These are phyloP conservation scores for Capronia epimyces DNA, from an alignment of 2,329 filamentous ascomycete species.

Conservation along the genomic window DNA sequence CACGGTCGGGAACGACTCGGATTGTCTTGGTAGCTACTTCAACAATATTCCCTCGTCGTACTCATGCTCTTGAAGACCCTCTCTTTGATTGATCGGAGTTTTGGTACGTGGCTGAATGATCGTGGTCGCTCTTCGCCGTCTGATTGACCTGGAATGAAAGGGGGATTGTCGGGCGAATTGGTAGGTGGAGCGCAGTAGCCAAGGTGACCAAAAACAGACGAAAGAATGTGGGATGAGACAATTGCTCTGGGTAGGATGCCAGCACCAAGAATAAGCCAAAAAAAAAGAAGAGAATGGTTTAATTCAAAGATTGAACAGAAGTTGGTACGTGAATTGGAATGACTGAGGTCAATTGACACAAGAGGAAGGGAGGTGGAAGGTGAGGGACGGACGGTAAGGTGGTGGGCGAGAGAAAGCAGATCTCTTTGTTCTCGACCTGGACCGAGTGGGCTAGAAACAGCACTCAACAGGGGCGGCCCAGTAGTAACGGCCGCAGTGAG, in stretches of 20 bases:
- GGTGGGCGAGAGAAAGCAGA: slow-evolving; percentile 13
- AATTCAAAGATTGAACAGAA: slow-evolving; percentile 17
- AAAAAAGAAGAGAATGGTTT: slow-evolving; percentile 5
- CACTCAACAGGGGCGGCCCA: not conserved
- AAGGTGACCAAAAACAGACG: slow-evolving; percentile 16
- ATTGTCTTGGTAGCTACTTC: too few relatives aligned
- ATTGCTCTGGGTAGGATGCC: not conserved
- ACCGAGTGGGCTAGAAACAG: slow-evolving; percentile 1
- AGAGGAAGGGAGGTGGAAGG: slow-evolving; percentile 6
- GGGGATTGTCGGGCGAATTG: slow-evolving; percentile 5
- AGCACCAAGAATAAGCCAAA: slow-evolving; percentile 1
- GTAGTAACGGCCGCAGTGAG: not conserved
- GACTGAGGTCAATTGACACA: not conserved
- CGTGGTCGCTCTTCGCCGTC: not conserved
- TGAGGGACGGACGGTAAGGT: slow-evolving; percentile 5
- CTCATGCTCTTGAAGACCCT: too few relatives aligned
- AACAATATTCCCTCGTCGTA: too few relatives aligned
- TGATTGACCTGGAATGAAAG: not conserved
- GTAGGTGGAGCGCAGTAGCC: slow-evolving; percentile 6
- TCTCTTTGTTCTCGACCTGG: slow-evolving; percentile 17
- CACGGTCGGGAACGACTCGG: too few relatives aligned
- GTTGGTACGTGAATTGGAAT: slow-evolving; percentile 8
- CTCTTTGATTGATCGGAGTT: not conserved
- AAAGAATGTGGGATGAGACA: slow-evolving; percentile 23
- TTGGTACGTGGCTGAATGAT: too few relatives aligned